A percentile compares a stretch with the other conserved stretches of the same genome.
These are phyloP conservation scores for Aurifilum marmelostoma DNA, from an alignment of 2,329 filamentous ascomycete species.

Conservation along the genomic window DNA sequence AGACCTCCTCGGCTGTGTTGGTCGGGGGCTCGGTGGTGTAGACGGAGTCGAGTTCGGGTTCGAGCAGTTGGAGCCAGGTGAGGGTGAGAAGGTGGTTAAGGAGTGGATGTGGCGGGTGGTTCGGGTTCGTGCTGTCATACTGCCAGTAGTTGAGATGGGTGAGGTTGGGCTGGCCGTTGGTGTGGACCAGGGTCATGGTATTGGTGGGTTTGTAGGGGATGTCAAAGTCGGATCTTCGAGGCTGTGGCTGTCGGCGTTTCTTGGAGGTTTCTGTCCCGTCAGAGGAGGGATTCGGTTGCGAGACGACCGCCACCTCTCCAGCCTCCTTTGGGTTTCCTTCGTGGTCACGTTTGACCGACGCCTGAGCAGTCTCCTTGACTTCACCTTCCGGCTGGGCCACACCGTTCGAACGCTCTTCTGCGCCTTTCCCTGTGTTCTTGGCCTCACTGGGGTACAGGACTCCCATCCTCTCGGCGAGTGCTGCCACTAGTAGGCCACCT, in stretches of 20 bases:
- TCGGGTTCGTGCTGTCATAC: constrained; percentile 72
- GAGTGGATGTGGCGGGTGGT: constrained; percentile 74
- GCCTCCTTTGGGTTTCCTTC: constrained; percentile 22
- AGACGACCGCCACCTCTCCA: constrained; percentile 11
- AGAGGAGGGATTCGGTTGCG: constrained; percentile 17
- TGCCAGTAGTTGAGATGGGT: constrained; percentile 86
- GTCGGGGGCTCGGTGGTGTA: constrained; percentile 69
- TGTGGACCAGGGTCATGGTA: constrained; percentile 79
- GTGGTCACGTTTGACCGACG: constrained; percentile 21
- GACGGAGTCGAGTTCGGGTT: constrained; percentile 73
- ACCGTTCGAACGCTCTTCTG: not conserved
- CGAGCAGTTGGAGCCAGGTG: constrained; percentile 89
- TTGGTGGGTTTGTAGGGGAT: constrained; percentile 71
- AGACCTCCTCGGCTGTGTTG: constrained; percentile 63
- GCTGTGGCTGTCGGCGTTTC: constrained; percentile 35
- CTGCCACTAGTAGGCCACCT: constrained; percentile 77
- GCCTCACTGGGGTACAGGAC: constrained; percentile 61
- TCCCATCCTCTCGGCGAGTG: constrained; percentile 87
- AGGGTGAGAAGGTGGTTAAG: constrained; percentile 79
- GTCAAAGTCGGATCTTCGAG: constrained; percentile 52
- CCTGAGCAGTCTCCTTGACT: constrained; percentile 6
- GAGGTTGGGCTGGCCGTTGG: constrained; percentile 85
- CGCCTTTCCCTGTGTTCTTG: constrained; percentile 25
- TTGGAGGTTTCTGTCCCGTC: constrained; percentile 29
- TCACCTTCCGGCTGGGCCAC: not conserved